phyloP scores from a whole-genome alignment of 257 asterid genomes.

The Vinca minor region DNA sequence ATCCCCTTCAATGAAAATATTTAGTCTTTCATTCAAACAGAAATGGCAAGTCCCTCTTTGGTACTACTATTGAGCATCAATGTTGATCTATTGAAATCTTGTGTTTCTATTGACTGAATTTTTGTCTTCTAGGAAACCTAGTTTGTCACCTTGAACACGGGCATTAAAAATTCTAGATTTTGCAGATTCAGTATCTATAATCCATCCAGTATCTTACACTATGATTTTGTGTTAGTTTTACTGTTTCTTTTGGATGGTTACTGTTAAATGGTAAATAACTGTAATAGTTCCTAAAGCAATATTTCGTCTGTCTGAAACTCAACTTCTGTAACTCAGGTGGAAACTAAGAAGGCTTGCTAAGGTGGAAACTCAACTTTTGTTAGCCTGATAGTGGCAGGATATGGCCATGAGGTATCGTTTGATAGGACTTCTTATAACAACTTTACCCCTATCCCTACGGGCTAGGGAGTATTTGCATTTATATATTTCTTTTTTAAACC shows the following conservation, averaged over 20 bases:
- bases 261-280: no score
- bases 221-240: background rate
- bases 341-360: conserved; percentile 13
- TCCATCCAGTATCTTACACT: background rate
- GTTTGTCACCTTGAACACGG: background rate
- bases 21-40: background rate
- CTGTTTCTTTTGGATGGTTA: background rate
- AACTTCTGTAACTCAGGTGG: conserved; percentile 4
- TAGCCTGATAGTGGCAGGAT: no score
- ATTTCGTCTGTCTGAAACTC: background rate
- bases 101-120: no score
- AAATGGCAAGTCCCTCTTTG: background rate
- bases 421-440: no score
- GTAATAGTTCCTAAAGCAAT: background rate
- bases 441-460: no score
- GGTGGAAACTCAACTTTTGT: no score
- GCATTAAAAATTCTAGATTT: no score
- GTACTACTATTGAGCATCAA: background rate
- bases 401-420: no score
- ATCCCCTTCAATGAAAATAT: background rate
- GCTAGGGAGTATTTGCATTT: no score
- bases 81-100: no score
- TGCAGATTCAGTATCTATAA: no score
- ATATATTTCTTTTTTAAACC: no score
- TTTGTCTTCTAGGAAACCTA: background rate